These are phyloP conservation scores for Metarhizium brunneum DNA, from an alignment of 2,329 filamentous ascomycete species.

Conservation along the genomic window DNA sequence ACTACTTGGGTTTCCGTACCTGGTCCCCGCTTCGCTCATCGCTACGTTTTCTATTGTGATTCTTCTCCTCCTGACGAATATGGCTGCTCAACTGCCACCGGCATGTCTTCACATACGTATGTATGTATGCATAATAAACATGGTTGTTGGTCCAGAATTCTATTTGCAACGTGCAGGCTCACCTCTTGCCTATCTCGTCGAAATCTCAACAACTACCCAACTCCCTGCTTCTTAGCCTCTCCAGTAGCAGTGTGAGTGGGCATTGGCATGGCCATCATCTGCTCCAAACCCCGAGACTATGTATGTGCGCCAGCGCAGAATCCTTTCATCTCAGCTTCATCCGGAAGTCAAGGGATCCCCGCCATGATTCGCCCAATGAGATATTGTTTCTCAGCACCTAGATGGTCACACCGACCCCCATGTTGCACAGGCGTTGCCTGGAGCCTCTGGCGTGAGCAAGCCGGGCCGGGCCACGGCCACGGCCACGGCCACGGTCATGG, in stretches of 20 bases:
- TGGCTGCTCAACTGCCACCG: not conserved
- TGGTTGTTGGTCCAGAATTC: not conserved
- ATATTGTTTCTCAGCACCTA: not conserved
- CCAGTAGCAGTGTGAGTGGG: not conserved
- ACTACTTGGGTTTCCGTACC: no score
- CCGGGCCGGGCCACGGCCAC: not conserved
- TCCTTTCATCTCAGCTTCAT: not conserved
- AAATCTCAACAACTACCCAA: not conserved
- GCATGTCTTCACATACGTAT: not conserved
- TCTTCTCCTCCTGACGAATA: no score
- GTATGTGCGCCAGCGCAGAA: not conserved
- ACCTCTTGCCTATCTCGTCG: conserved; percentile 1
- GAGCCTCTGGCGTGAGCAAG: no score
- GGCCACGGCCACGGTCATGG: no score
- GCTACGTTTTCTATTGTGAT: no score
- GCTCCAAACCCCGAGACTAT: not conserved
- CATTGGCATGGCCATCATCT: not conserved
- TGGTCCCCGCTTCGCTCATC: no score
- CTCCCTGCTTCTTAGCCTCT: not conserved
- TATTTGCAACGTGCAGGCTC: not conserved
- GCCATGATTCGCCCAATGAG: not conserved
- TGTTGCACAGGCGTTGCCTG: not conserved
- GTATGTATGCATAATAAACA: not conserved
- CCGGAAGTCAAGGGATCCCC: not conserved
- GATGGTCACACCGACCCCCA: not conserved